Evolutionary conservation across 2,329 filamentous ascomycete species (phyloP).

Genomic region (Colletotrichum cuscutae): DNA sequence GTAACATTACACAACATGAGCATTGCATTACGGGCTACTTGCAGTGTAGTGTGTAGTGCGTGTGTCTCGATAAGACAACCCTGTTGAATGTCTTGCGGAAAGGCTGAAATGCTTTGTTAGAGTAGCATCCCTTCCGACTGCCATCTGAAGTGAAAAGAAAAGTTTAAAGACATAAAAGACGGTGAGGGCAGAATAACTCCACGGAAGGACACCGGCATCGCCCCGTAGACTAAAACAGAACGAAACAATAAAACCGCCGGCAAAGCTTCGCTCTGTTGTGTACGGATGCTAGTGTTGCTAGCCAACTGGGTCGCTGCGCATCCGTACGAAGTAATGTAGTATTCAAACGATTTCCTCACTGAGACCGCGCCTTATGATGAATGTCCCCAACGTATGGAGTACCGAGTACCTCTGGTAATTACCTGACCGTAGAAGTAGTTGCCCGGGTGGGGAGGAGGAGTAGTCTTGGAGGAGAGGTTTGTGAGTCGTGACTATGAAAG

Average conservation of each 20-base stretch:
- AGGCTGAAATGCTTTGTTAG: background rate
- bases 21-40: background rate
- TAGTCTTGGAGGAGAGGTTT: background rate
- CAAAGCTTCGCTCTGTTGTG: constrained; percentile 15
- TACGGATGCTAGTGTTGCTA: constrained; percentile 1
- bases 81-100: background rate
- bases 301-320: background rate
- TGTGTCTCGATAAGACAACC: background rate
- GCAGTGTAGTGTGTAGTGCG: too few relatives aligned
- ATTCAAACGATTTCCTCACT: background rate
- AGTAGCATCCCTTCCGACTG: constrained; percentile 1
- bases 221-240: background rate
- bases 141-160: constrained; percentile 1
- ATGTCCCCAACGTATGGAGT: background rate
- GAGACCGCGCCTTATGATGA: background rate
- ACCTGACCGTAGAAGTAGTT: background rate
- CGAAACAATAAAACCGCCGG: background rate
- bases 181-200: constrained; percentile 8
- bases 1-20: background rate
- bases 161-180: constrained; percentile 24
- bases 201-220: background rate
- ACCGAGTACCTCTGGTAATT: too few relatives aligned
- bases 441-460: background rate
- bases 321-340: background rate
- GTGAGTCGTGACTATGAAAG: background rate